phyloP scores from a whole-genome alignment of 1,284 basidiomycete genomes.

The Austropuccinia psidii region DNA sequence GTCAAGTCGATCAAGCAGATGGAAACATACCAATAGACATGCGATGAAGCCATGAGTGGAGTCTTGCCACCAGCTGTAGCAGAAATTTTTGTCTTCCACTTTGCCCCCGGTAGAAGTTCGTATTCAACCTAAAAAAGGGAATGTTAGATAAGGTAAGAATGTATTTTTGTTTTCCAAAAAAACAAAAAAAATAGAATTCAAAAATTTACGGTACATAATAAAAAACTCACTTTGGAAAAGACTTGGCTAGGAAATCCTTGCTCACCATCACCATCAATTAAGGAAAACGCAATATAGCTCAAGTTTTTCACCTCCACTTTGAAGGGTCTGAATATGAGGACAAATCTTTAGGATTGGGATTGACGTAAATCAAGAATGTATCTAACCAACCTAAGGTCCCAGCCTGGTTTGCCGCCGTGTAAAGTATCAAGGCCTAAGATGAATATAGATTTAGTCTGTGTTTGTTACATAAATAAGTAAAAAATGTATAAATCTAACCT shows the following conservation, averaged over 20 bases:
- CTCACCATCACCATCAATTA: slow-evolving; percentile 22
- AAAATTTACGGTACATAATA: neutral
- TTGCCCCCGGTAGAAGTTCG: slow-evolving; percentile 52
- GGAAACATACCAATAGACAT: slow-evolving; percentile 49
- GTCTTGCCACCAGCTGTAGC: slow-evolving; percentile 55
- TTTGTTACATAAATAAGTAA: neutral
- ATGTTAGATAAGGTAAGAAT: neutral
- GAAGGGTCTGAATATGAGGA: slow-evolving; percentile 10
- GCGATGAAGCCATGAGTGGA: slow-evolving; percentile 55
- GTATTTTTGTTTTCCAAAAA: neutral
- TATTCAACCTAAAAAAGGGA: slow-evolving; percentile 52
- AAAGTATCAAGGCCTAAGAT: slow-evolving; percentile 21
- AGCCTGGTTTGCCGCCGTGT: slow-evolving; percentile 32
- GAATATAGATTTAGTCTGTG: neutral
- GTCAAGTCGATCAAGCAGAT: neutral
- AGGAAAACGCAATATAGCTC: slow-evolving; percentile 18
- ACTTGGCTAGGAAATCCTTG: slow-evolving; percentile 34
- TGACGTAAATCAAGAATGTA: neutral
- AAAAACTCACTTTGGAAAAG: slow-evolving; percentile 4
- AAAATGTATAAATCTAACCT: neutral
- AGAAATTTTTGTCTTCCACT: slow-evolving; percentile 51
- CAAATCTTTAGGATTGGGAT: neutral
- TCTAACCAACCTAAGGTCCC: slow-evolving; percentile 26
- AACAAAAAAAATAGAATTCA: neutral
- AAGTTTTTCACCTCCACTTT: slow-evolving; percentile 26